Conservation (phyloP, 148 eudicot genomes). For the Camellia lanceoleosa region DNA sequence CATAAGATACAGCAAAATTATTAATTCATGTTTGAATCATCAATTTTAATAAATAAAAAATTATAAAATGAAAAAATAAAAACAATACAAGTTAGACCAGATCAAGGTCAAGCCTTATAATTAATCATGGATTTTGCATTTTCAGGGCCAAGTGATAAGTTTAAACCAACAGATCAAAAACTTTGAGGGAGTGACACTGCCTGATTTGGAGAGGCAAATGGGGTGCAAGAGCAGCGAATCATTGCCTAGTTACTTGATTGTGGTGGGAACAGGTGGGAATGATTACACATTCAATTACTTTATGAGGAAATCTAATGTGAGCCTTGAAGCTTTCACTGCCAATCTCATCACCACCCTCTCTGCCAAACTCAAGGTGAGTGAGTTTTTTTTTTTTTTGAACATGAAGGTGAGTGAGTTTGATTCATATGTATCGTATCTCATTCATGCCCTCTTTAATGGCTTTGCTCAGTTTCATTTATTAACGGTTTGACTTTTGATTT, state of each 20-base stretch:
- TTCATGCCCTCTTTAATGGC: neutral
- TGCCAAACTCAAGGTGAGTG: constrained; percentile 25
- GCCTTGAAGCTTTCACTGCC: constrained; percentile 24
- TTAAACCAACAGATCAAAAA: constrained; percentile 33
- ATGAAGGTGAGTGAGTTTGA: constrained; percentile 14
- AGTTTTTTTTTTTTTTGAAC: too few species aligned
- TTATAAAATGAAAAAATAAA: neutral
- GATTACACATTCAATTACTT: constrained; percentile 40
- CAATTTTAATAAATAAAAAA: too few species aligned
- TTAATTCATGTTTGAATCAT: too few species aligned
- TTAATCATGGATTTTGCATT: neutral
- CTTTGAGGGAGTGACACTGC: constrained; percentile 35
- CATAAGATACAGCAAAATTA: too few species aligned
- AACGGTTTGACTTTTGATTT: too few species aligned
- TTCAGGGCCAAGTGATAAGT: constrained; percentile 35
- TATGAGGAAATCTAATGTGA: constrained; percentile 6
- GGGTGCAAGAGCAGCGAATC: constrained; percentile 12
- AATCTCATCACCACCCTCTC: constrained; percentile 26
- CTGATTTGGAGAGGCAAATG: constrained; percentile 28
- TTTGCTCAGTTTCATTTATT: neutral
- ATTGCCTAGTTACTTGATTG: constrained; percentile 29
- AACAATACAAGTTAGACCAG: too few species aligned
- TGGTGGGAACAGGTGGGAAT: constrained; percentile 42
- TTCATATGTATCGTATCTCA: too few species aligned
- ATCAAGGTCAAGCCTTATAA: too few species aligned